Evolutionary conservation across 306 rosid genomes (phyloP).

Genomic region (Vachellia collinsii): DNA sequence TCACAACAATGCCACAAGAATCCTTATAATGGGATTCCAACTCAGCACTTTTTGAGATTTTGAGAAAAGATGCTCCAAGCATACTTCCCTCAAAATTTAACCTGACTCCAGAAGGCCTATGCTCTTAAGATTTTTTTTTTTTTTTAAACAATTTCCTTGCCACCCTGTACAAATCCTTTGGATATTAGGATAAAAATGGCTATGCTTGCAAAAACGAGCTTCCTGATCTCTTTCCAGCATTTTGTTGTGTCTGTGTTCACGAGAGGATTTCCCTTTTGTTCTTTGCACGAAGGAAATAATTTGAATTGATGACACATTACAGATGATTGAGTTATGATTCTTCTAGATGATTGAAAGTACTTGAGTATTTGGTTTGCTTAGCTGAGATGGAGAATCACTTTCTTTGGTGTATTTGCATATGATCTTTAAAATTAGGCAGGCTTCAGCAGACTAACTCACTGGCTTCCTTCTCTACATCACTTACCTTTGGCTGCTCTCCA

Average conservation of each 20-base stretch:
- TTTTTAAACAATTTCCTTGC: no score
- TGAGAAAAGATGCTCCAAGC: not conserved
- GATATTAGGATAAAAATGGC: no score
- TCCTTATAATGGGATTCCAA: no score
- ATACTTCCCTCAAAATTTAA: not conserved
- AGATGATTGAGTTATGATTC: not conserved
- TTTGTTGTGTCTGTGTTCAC: not conserved
- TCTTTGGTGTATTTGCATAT: not conserved
- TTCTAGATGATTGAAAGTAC: not conserved
- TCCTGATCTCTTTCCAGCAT: slow-evolving; percentile 15
- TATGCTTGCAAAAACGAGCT: not conserved
- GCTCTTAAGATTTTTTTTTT: not conserved
- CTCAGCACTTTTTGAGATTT: no score
- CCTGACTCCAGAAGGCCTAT: not conserved
- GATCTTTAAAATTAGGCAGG: not conserved
- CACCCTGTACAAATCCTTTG: no score
- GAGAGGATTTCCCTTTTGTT: slow-evolving; percentile 16
- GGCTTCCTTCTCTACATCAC: not conserved
- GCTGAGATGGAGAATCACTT: slow-evolving; percentile 1
- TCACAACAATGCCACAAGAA: not conserved
- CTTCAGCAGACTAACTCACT: not conserved
- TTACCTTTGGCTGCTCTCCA: not conserved
- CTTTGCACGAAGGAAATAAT: slow-evolving; percentile 8
- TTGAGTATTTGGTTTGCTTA: not conserved
- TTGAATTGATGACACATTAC: not conserved